Percentiles rank a stretch among this genome's conserved stretches.
phyloP scores from a whole-genome alignment of 345 rosid species.

The Eucalyptus erythrocorys region DNA sequence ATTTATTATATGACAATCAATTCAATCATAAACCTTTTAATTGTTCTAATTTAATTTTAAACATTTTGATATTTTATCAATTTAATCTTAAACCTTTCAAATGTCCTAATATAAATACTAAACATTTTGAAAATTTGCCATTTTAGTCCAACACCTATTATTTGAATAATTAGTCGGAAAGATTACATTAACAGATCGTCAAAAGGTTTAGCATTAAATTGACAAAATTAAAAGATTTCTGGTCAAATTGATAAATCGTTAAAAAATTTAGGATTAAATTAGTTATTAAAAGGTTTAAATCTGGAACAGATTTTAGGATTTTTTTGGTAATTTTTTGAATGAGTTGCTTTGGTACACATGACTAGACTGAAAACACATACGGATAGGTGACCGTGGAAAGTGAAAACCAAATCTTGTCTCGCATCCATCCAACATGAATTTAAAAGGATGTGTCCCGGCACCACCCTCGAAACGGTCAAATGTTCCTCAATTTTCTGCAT shows the following conservation, averaged over 20 bases:
- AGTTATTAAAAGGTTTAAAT: no score
- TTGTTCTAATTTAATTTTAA: no score
- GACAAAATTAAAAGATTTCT: not conserved
- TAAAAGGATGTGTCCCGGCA: not conserved
- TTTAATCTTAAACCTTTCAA: not conserved
- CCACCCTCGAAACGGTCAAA: not conserved
- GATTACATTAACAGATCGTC: no score
- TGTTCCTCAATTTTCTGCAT: not conserved
- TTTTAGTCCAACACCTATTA: no score
- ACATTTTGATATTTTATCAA: fast-evolving
- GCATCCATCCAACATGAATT: not conserved
- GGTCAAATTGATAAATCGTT: no score
- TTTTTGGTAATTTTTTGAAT: not conserved
- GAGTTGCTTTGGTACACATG: not conserved
- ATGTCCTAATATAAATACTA: no score
- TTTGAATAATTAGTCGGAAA: not conserved
- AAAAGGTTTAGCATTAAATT: no score
- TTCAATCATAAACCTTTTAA: fast-evolving
- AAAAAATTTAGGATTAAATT: no score
- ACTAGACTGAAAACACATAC: not conserved
- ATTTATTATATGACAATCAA: fast-evolving
- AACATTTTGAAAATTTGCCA: not conserved
- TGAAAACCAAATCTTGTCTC: not conserved
- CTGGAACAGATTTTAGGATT: no score
- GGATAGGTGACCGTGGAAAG: not conserved